Evolutionary conservation across 2,329 filamentous ascomycete species (phyloP), one percentile per base, ranked within the genome.

Genomic region (Bipolaris oryzae): DNA sequence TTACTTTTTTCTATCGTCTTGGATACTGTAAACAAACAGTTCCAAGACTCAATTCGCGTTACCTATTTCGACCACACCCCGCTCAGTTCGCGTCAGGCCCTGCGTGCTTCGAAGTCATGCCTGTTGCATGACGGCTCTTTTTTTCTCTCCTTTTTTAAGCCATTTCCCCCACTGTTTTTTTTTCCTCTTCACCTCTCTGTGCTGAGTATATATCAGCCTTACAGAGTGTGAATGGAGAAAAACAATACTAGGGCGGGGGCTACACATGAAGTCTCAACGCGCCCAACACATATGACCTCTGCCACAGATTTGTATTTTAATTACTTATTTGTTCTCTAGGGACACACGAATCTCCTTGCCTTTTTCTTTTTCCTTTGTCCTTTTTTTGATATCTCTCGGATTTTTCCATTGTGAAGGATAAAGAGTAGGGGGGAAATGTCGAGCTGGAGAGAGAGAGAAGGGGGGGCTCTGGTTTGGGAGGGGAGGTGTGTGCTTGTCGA

Each of bases 221-320:
- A 28, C 25, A 31, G 28, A 31, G 28, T 31, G 28, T n/a, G 28
- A 15, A 6, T 2, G 7, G 33, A 35, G 28, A n/a, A 18, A 23
- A 15, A n/a, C 1, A 7, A 33, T 9, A 31, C 28, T 21, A 45
- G 42, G 28, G 42, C 28, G 42, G 25, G 16, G 25, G 16, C 6
- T 25, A 28, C 42, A 44, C 42, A 31, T 31, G 28, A 28, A 45
- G 28, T 45, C 33, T 11, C 31, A 44, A 31, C 13, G n/a, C 42
- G 21, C 42, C 10, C n/a, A 49, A 28, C 10, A 37, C n/a, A 37
- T 16, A 31, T 28, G 48, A 39, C 31, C 11, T 38, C 9, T 28
- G 21, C 20, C 23, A 42, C 38, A 42, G n/a, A 42, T 42, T 43
- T 50, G 48, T 50, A 50, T n/a, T n/a, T 21, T 50, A 50, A 50